phyloP scores from a whole-genome alignment of 225 moss, liverwort and hornwort genomes.

The Pseudisothecium myosuroides region DNA sequence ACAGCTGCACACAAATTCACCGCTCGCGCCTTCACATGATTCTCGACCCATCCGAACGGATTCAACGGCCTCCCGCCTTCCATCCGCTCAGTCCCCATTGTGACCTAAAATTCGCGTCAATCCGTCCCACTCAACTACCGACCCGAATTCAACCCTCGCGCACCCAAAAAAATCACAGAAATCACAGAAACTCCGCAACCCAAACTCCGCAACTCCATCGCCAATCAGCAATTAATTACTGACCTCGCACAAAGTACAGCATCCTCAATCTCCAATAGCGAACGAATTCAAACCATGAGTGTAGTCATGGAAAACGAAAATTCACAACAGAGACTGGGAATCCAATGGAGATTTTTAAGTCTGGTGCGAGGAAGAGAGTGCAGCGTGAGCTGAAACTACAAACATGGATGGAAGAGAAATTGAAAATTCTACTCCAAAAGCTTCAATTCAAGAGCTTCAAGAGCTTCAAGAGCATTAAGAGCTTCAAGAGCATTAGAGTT shows the following conservation, averaged over 20 bases:
- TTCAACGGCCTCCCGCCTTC: background rate
- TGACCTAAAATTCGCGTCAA: background rate
- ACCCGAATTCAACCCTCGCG: background rate
- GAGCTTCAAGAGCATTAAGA: background rate
- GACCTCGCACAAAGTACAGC: background rate
- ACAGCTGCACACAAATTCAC: background rate
- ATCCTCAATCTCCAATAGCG: background rate
- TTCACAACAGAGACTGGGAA: no score
- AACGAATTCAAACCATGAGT: background rate
- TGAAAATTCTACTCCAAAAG: background rate
- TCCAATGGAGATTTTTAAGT: background rate
- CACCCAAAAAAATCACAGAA: background rate
- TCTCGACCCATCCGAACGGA: constrained; percentile 9
- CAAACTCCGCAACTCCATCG: constrained; percentile 4
- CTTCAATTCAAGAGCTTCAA: background rate
- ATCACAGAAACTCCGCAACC: background rate
- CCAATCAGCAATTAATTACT: background rate
- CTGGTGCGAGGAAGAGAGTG: background rate
- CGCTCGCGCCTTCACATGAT: constrained; percentile 11
- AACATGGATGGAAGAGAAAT: background rate
- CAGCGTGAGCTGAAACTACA: background rate
- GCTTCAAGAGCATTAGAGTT: background rate
- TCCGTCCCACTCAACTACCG: background rate
- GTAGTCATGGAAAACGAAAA: background rate
- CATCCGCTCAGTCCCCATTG: background rate